phyloP scores from a whole-genome alignment of 2,329 filamentous ascomycete genomes.

The Cytospora mali region DNA sequence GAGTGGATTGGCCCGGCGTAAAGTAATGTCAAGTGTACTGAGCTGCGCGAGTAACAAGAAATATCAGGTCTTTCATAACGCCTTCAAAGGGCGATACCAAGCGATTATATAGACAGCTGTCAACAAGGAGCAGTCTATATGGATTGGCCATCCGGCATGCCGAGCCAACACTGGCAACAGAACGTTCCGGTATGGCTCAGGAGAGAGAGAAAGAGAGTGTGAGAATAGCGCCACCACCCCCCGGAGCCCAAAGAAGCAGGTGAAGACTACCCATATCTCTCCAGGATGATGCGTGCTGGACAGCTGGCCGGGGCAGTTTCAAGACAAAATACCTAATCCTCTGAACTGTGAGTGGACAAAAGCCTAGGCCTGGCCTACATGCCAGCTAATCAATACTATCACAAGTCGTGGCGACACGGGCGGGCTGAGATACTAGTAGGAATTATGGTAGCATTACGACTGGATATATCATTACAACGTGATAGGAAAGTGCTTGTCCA shows the following conservation, averaged over 20 bases:
- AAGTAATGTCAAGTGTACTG: not conserved
- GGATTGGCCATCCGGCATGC: not conserved
- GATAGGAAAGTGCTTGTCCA: slow-evolving; percentile 9
- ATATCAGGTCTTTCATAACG: not conserved
- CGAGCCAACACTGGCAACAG: not conserved
- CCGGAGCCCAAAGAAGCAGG: slow-evolving; percentile 1
- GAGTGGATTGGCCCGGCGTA: not conserved
- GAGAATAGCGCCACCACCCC: not conserved
- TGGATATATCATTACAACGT: slow-evolving; percentile 1
- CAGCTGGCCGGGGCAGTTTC: not conserved
- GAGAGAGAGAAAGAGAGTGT: no score
- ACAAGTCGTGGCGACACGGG: not conserved
- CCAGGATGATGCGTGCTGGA: not conserved
- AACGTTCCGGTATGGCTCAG: not conserved
- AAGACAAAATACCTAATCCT: slow-evolving; percentile 4
- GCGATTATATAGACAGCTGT: not conserved
- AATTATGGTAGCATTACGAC: slow-evolving; percentile 1
- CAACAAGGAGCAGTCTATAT: not conserved
- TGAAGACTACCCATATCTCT: not conserved
- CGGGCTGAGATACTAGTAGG: not conserved
- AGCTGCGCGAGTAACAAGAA: not conserved
- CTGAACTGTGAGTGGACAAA: not conserved
- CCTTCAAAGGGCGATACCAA: not conserved
- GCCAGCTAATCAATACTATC: not conserved
- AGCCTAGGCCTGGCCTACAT: slow-evolving; percentile 4